Evolutionary conservation across 257 asterid genomes (phyloP), one percentile per base, ranked within the genome.

Genomic region (Buddleja alternifolia): DNA sequence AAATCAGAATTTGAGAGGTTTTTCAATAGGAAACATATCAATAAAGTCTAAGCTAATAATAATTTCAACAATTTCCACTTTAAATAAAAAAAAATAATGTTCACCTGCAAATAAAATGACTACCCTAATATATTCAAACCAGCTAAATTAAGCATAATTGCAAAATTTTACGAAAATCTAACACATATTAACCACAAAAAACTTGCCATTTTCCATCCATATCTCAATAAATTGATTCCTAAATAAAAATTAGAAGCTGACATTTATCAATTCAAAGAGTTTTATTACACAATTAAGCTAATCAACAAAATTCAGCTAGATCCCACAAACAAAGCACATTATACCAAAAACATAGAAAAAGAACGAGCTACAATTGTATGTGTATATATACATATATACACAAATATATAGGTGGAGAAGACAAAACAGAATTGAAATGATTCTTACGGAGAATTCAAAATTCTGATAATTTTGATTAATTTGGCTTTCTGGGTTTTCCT

Each of bases 401-500:
- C 3, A 39, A 46, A 15, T 7, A 25, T 1, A 63, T 7, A 53
- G 4, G 39, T 42, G 29, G 2, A 58, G 32, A 8, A 6, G 69
- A 21, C 3, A 48, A 8, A 46, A 14, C 25, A 48, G 4, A 40
- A 48, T 7, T 12, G 60, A 59, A 70, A 66, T 5, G 7, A 34
- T 7, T 29, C 80, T 75, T 44, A 75, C 79, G 70, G 73, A 66
- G 14, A 60, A 44, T 15, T 55, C 17, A 21, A 61, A 71, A 12
- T 25, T 73, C 56, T 42, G 59, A 64, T 54, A 59, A 23, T 63
- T 63, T 15, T 6, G 59, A 58, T 62, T 24, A 17, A 6, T 44
- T 48, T 25, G 60, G 70, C 47, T 55, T n/a, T 57, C 69, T 65
- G 71, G 56, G 64, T 8, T 65, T 60, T 56, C 52, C 63, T 65